A percentile compares a stretch with the other conserved stretches of the same genome.
These are phyloP conservation scores for Candida fluviatilis DNA, from an alignment of 805 yeast genomes.

Conservation along the genomic window DNA sequence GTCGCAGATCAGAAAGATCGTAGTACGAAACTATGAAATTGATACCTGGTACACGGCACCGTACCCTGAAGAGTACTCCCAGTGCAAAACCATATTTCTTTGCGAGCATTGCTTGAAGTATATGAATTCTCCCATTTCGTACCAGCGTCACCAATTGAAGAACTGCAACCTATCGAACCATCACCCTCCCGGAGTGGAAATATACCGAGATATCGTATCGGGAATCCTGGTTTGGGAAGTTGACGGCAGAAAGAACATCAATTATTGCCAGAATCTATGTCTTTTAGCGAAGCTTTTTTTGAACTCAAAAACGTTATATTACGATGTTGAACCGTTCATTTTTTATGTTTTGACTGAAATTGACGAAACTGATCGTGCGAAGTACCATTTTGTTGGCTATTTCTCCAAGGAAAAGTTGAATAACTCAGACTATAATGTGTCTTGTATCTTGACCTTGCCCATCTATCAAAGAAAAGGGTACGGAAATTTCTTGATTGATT, in stretches of 20 bases:
- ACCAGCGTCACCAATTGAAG: slow-evolving; percentile 68
- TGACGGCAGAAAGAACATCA: slow-evolving; percentile 80
- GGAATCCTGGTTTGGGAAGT: slow-evolving; percentile 41
- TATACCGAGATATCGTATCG: slow-evolving; percentile 30
- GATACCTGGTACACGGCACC: slow-evolving; percentile 94
- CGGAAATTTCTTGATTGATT: slow-evolving; percentile 84
- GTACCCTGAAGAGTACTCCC: slow-evolving; percentile 81
- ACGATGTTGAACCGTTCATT: slow-evolving; percentile 93
- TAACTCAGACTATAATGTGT: slow-evolving; percentile 73
- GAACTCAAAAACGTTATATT: slow-evolving; percentile 86
- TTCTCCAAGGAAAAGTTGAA: slow-evolving; percentile 85
- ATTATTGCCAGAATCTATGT: slow-evolving; percentile 87
- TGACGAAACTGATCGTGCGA: slow-evolving; percentile 37
- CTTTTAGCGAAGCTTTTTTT: slow-evolving; percentile 82
- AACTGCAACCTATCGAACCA: slow-evolving; percentile 50
- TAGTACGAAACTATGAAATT: slow-evolving; percentile 68
- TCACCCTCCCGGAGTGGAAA: slow-evolving; percentile 61
- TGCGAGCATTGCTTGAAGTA: slow-evolving; percentile 86
- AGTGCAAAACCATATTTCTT: slow-evolving; percentile 57
- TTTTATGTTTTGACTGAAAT: slow-evolving; percentile 81
- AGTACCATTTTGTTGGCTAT: slow-evolving; percentile 85
- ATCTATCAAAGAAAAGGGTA: slow-evolving; percentile 83
- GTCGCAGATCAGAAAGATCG: slow-evolving; percentile 54
- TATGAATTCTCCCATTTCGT: slow-evolving; percentile 62
- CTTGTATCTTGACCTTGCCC: slow-evolving; percentile 89